Conservation (phyloP, 2,329 filamentous ascomycete species). For the Calonectria montana region DNA sequence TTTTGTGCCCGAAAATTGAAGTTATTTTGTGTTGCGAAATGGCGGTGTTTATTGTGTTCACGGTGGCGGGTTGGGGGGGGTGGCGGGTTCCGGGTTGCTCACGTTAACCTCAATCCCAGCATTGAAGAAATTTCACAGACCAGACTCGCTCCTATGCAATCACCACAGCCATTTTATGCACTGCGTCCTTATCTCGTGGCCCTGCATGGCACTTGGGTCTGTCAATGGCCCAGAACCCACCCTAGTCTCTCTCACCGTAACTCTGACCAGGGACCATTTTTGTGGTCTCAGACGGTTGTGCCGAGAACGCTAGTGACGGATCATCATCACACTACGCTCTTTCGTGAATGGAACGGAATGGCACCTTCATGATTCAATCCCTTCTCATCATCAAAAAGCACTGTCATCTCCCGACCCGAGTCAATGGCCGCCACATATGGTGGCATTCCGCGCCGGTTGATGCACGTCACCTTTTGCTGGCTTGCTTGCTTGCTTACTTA, state of each 20-base stretch:
- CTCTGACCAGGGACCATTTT: slow-evolving; percentile 9
- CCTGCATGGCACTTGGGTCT: neutral
- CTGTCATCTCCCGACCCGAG: neutral
- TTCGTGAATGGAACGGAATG: neutral
- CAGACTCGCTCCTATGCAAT: neutral
- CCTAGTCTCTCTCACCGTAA: slow-evolving; percentile 6
- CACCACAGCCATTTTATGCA: neutral
- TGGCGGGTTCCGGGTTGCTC: no score
- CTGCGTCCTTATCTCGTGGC: neutral
- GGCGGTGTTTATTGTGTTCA: no score
- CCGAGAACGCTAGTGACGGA: slow-evolving; percentile 3
- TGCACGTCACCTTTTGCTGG: neutral
- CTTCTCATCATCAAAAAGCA: neutral
- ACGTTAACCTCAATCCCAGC: no score
- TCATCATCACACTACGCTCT: slow-evolving; percentile 1
- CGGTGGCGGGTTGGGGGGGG: no score
- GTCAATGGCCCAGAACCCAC: slow-evolving; percentile 6
- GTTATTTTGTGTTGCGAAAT: no score
- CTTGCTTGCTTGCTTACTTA: neutral
- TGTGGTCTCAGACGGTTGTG: slow-evolving; percentile 6
- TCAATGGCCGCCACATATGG: neutral
- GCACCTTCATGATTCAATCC: neutral
- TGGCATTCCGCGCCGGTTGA: neutral
- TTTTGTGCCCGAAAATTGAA: no score
- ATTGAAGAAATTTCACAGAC: neutral